phyloP scores from a whole-genome alignment of 805 yeast species.

The Lachancea thermotolerans region DNA sequence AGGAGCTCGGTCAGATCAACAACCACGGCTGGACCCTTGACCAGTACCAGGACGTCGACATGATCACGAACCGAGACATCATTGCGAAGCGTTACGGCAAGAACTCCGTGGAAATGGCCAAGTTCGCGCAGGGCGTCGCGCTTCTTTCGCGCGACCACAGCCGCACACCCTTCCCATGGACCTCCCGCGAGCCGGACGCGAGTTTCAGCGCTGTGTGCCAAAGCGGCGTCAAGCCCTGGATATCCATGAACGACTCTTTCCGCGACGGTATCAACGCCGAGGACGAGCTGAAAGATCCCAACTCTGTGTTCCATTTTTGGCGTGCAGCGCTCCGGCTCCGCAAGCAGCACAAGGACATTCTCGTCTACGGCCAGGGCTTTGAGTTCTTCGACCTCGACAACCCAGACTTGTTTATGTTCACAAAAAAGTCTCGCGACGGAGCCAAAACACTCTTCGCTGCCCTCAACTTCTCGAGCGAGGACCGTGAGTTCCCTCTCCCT shows the following conservation, averaged over 20 bases:
- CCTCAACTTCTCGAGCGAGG: slow-evolving; percentile 37
- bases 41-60: slow-evolving; percentile 45
- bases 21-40: slow-evolving; percentile 39
- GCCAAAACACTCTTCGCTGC: slow-evolving; percentile 28
- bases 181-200: slow-evolving; percentile 30
- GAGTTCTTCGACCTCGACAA: slow-evolving; percentile 39
- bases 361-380: slow-evolving; percentile 39
- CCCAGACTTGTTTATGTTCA: slow-evolving; percentile 35
- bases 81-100: slow-evolving; percentile 20
- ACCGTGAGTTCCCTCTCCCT: slow-evolving; percentile 28
- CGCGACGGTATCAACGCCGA: slow-evolving; percentile 40
- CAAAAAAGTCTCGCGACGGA: slow-evolving; percentile 32
- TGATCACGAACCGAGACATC: slow-evolving; percentile 36
- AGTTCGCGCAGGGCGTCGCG: slow-evolving; percentile 30
- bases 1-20: slow-evolving; percentile 51
- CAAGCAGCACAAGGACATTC: slow-evolving; percentile 37
- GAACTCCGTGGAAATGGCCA: slow-evolving; percentile 18
- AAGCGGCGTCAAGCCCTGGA: slow-evolving; percentile 37
- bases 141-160: slow-evolving; percentile 42
- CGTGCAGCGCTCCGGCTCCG: slow-evolving; percentile 37
- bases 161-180: slow-evolving; percentile 51
- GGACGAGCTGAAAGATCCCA: slow-evolving; percentile 39
- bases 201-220: slow-evolving; percentile 40
- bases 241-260: slow-evolving; percentile 8
- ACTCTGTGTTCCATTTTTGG: slow-evolving; percentile 43